A percentile compares a stretch with the other conserved stretches of the same genome.
Conservation (phyloP, 306 rosid species). For the Neltuma alba region DNA sequence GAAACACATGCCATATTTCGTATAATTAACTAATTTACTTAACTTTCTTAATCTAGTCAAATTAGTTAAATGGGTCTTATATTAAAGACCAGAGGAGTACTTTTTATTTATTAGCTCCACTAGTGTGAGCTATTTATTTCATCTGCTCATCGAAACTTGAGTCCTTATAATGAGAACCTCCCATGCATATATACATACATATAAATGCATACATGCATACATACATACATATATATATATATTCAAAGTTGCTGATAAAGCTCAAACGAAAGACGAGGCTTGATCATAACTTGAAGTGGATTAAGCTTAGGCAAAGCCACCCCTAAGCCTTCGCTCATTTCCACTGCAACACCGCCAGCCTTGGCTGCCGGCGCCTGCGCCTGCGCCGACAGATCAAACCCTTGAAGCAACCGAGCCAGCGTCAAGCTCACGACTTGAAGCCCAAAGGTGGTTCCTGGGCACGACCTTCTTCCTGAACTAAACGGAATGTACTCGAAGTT, state of each 20-base stretch:
- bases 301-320: conserved; percentile 47
- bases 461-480: conserved; percentile 52
- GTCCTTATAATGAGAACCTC: no score
- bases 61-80: no score
- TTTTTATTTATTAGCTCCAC: no score
- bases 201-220: no score
- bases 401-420: conserved; percentile 51
- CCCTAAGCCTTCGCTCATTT: conserved; percentile 52
- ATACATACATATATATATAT: no score
- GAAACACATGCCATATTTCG: no score
- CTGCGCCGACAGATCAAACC: conserved; percentile 32
- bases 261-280: conserved; percentile 43
- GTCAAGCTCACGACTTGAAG: conserved; percentile 46
- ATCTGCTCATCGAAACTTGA: no score
- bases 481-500: conserved; percentile 44
- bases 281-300: conserved; percentile 30
- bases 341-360: conserved; percentile 13
- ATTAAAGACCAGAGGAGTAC: no score
- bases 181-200: no score
- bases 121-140: no score
- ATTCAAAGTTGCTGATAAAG: conserved; percentile 44
- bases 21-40: no score
- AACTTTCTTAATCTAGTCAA: no score
- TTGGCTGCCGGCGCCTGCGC: background rate
- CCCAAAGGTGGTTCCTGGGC: conserved; percentile 46